phyloP scores from a whole-genome alignment of 257 asterid species.

The Euphrasia confusa region DNA sequence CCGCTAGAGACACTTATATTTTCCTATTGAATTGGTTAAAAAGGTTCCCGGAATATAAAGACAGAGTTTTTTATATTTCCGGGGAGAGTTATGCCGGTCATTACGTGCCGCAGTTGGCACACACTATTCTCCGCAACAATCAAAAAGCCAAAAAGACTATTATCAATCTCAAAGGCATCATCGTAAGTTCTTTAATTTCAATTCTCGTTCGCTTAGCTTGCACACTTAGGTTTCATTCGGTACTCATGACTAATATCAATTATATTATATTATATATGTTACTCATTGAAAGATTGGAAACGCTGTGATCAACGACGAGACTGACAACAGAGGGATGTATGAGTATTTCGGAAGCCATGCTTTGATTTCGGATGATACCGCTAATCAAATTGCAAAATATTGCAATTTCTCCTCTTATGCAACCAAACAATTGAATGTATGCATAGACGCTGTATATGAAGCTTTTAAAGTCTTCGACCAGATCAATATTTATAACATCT shows the following conservation, averaged over 20 bases:
- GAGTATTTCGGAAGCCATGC: conserved; percentile 66
- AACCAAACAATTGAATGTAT: conserved; percentile 25
- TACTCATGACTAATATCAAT: too few relatives aligned
- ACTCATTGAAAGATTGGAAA: conserved; percentile 58
- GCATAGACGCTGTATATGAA: conserved; percentile 28
- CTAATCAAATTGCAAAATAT: conserved; percentile 22
- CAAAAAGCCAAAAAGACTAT: conserved; percentile 26
- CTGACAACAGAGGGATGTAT: conserved; percentile 57
- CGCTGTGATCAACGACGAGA: conserved; percentile 58
- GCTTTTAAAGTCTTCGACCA: neutral
- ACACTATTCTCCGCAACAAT: conserved; percentile 54
- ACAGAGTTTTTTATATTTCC: conserved; percentile 47
- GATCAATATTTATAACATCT: conserved; percentile 58
- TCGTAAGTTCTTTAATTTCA: conserved; percentile 36
- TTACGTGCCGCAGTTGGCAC: conserved; percentile 73
- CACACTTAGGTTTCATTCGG: too few relatives aligned
- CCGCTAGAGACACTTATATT: neutral
- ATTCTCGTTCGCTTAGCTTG: too few relatives aligned
- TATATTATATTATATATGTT: too few relatives aligned
- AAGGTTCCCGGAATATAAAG: conserved; percentile 56
- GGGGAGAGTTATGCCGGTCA: conserved; percentile 84
- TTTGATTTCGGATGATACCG: conserved; percentile 43
- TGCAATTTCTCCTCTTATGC: conserved; percentile 47
- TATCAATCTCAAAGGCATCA: conserved; percentile 75
- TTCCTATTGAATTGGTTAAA: conserved; percentile 45